Conservation (phyloP, 805 yeast species). For the Candida morakotiae region DNA sequence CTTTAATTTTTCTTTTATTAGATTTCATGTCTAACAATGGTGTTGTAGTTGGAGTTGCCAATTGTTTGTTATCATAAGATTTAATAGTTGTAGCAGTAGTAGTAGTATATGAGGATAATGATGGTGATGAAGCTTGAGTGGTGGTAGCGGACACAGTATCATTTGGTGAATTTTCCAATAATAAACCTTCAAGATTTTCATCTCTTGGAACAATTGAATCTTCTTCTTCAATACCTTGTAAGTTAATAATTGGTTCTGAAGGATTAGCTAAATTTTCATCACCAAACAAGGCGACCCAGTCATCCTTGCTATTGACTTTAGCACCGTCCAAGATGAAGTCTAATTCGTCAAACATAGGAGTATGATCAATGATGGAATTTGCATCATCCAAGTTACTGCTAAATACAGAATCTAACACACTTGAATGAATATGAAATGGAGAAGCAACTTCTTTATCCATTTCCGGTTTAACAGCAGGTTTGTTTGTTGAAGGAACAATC, state of each 20-base stretch:
- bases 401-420: constrained; percentile 51
- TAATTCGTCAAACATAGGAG: constrained; percentile 61
- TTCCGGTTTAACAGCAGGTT: neutral
- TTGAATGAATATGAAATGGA: constrained; percentile 51
- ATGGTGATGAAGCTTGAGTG: constrained; percentile 4
- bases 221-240: constrained; percentile 7
- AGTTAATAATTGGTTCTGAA: constrained; percentile 7
- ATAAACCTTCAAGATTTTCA: constrained; percentile 4
- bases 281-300: constrained; percentile 62
- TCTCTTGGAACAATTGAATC: constrained; percentile 8
- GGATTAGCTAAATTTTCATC: constrained; percentile 1
- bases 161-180: constrained; percentile 10
- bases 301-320: constrained; percentile 37
- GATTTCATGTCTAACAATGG: constrained; percentile 23
- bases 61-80: constrained; percentile 17
- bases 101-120: neutral
- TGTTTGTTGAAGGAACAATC: neutral
- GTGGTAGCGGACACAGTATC: constrained; percentile 8
- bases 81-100: neutral
- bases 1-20: constrained; percentile 46
- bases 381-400: constrained; percentile 31
- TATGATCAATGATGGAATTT: constrained; percentile 30
- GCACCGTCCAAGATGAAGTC: constrained; percentile 40
- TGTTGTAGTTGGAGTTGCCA: constrained; percentile 30
- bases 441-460: constrained; percentile 19